Percentiles rank a stretch among this genome's conserved stretches.
Evolutionary conservation across 306 rosid species (phyloP).

Genomic region (Pyrus pyrifolia): DNA sequence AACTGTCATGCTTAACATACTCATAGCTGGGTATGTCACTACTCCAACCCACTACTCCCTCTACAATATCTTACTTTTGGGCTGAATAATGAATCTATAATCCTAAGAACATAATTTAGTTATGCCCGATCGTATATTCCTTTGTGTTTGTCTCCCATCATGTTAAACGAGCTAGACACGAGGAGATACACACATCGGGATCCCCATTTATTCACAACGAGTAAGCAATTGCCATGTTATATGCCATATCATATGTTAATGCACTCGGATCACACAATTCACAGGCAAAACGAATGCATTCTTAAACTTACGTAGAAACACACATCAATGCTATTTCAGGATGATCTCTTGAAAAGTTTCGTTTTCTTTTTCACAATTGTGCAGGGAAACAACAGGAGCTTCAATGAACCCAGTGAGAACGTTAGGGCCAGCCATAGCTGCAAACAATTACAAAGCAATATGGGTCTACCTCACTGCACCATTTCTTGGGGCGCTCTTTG

Average conservation of each 20-base stretch:
- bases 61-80: not conserved
- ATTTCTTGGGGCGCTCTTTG: conserved; percentile 66
- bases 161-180: too few species aligned
- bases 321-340: not conserved
- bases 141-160: too few species aligned
- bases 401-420: conserved; percentile 94
- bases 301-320: not conserved
- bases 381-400: conserved; percentile 62
- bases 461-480: conserved; percentile 88
- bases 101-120: too few species aligned
- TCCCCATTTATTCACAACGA: not conserved
- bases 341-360: not conserved
- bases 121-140: too few species aligned
- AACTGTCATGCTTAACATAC: conserved; percentile 81
- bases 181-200: too few species aligned
- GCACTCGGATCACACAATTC: not conserved
- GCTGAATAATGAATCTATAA: not conserved
- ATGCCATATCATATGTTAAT: too few species aligned
- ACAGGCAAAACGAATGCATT: not conserved
- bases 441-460: conserved; percentile 69
- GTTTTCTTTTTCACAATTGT: not conserved
- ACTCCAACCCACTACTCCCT: not conserved
- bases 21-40: conserved; percentile 73
- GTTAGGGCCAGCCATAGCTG: conserved; percentile 78
- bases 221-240: too few species aligned